Percentiles rank a stretch among this genome's conserved stretches.
These are phyloP conservation scores for Teunomyces panamensis DNA, from an alignment of 805 yeast genomes.

Conservation along the genomic window DNA sequence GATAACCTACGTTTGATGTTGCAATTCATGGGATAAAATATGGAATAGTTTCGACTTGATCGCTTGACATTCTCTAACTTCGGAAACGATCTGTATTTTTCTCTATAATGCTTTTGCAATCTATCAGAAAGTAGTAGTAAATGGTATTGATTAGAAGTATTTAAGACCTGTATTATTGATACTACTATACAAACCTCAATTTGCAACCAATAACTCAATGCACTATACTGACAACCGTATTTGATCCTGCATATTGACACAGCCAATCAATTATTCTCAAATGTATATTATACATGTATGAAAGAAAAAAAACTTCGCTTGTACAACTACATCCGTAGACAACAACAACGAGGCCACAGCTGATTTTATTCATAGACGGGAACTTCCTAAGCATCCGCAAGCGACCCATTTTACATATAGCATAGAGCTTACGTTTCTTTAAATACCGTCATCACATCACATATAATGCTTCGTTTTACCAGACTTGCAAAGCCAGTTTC, in stretches of 20 bases:
- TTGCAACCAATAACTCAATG: background rate
- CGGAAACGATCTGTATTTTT: too few relatives aligned
- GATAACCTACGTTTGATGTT: too few relatives aligned
- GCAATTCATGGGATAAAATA: too few relatives aligned
- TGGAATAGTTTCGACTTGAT: too few relatives aligned
- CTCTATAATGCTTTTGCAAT: too few relatives aligned
- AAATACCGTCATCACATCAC: background rate
- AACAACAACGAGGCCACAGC: background rate
- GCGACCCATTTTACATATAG: background rate
- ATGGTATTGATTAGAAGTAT: too few relatives aligned
- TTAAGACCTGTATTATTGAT: too few relatives aligned
- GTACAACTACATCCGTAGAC: conserved; percentile 2
- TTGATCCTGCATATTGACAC: background rate
- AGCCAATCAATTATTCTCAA: conserved; percentile 10
- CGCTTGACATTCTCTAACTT: too few relatives aligned
- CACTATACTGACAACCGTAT: background rate
- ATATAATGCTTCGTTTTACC: conserved; percentile 20
- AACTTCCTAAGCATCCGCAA: background rate
- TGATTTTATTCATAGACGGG: background rate
- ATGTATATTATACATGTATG: conserved; percentile 5
- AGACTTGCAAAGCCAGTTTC: conserved; percentile 14
- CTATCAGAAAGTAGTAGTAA: too few relatives aligned
- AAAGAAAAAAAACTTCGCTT: conserved; percentile 7
- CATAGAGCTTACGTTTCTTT: background rate
- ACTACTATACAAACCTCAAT: background rate